These are phyloP conservation scores for Colletotrichum salicis DNA, from an alignment of 2,329 filamentous ascomycete species.

Conservation along the genomic window DNA sequence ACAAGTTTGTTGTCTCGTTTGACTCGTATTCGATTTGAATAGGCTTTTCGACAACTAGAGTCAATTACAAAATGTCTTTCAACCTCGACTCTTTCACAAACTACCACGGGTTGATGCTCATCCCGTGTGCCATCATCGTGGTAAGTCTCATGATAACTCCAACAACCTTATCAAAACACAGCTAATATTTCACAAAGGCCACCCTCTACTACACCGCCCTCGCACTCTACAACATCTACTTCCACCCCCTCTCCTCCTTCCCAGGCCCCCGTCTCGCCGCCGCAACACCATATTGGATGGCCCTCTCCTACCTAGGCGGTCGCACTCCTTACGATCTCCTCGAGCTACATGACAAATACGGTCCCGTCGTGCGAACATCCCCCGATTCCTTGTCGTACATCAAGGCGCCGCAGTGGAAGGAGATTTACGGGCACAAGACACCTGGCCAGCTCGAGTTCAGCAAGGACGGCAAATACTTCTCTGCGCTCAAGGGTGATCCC, in stretches of 20 bases:
- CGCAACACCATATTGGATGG: constrained; percentile 24
- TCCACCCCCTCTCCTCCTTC: constrained; percentile 45
- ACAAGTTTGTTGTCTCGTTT: not conserved
- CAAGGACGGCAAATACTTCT: constrained; percentile 9
- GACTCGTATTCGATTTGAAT: not conserved
- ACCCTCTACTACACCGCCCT: not conserved
- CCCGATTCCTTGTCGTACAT: constrained; percentile 59
- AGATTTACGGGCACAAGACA: constrained; percentile 49
- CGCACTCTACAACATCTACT: constrained; percentile 43
- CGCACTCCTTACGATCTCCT: constrained; percentile 40
- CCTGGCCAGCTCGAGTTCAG: constrained; percentile 20
- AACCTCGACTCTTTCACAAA: fast-evolving
- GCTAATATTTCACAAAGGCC: not conserved
- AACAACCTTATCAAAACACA: no score
- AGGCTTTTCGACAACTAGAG: not conserved
- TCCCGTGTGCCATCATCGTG: not conserved
- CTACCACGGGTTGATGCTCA: not conserved
- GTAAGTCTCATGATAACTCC: no score
- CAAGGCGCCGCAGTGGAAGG: constrained; percentile 47
- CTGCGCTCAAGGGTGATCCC: not conserved
- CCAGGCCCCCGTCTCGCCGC: constrained; percentile 41
- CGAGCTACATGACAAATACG: constrained; percentile 51
- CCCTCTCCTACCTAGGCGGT: constrained; percentile 5
- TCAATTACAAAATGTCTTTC: not conserved
- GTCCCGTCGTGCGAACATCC: constrained; percentile 56